Evolutionary conservation across 2,329 filamentous ascomycete species (phyloP).

Genomic region (Colletotrichum horii): DNA sequence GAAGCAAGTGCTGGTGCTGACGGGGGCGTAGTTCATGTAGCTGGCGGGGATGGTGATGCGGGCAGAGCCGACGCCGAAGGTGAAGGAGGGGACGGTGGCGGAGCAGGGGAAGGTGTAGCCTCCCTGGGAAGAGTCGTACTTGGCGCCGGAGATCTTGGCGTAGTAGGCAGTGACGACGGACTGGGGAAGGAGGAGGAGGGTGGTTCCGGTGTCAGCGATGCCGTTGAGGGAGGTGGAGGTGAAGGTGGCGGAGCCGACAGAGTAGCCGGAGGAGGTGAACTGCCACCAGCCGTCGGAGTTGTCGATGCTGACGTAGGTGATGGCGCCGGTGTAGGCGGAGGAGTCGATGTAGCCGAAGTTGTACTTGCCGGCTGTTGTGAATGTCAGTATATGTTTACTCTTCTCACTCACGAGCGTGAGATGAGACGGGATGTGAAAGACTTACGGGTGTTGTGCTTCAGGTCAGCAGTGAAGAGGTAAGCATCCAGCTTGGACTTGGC

Average conservation of each 20-base stretch:
- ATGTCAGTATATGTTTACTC: background rate
- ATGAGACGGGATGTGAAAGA: background rate
- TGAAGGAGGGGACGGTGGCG: constrained; percentile 45
- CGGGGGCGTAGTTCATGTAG: constrained; percentile 47
- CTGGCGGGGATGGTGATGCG: constrained; percentile 48
- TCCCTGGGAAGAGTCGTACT: constrained; percentile 25
- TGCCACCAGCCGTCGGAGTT: constrained; percentile 66
- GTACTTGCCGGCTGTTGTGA: constrained; percentile 38
- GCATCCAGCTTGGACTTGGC: constrained; percentile 17
- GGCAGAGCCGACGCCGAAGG: constrained; percentile 45
- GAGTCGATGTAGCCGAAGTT: constrained; percentile 57
- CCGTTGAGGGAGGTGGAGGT: constrained; percentile 20
- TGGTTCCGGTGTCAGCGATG: constrained; percentile 31
- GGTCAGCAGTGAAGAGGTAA: constrained; percentile 21
- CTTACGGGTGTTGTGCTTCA: constrained; percentile 20
- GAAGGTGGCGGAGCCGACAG: constrained; percentile 23
- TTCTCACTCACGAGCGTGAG: background rate
- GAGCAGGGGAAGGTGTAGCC: constrained; percentile 49
- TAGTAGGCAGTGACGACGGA: constrained; percentile 29
- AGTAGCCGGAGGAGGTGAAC: constrained; percentile 45
- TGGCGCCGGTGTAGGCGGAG: constrained; percentile 58
- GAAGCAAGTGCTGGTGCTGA: constrained; percentile 55
- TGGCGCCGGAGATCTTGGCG: constrained; percentile 25
- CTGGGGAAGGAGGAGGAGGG: constrained; percentile 29
- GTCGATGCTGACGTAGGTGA: constrained; percentile 63